Evolutionary conservation across 2,329 filamentous ascomycete genomes (phyloP), one percentile per base, ranked within the genome.

Genomic region (Hymenoscyphus scutula): DNA sequence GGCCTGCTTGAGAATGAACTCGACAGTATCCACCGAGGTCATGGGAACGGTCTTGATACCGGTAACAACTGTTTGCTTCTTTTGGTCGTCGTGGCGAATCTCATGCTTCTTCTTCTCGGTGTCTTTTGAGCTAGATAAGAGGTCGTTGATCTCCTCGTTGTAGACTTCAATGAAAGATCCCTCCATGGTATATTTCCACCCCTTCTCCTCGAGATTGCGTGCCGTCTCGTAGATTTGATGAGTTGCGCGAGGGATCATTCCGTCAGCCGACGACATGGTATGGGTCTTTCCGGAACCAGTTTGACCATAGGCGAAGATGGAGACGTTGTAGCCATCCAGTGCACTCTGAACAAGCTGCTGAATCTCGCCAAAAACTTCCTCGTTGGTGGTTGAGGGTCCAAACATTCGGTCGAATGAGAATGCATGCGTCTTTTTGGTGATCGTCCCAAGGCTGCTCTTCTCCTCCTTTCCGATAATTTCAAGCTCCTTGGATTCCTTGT

Each of bases 241-340:
- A 7, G 96, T 95, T 2, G 95, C 93, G 7, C 90, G 86, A 1
- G 95, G 94, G 63, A 99, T 99, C 89, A 99, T 97, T 68, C 95
- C 95, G 70, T 97, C 91, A 1, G 81, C 77, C 0, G 89, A 90
- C 10, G 91, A 96, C 95, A 99, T 99, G 3, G 95, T 98, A 74
- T 89, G 91, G 0, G 95, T 99, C 81, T 99, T 99, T 64, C 95
- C 95, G 19, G 93, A 95, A 3, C 95, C 95, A 0, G 95, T 99
- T 76, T 99, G 95, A 53, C 95, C 95, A 73, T 99, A 99, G 74
- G 93, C 97, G 78, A 99, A 97, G 66, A 99, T 98, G 77, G 94
- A 98, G 58, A 99, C 95, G 70, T 98, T 99, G 80, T 97, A 99
- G 1, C 95, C 95, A 72, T 99, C 95, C 45, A 99, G 82, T 0